A percentile compares a stretch with the other conserved stretches of the same genome.
phyloP scores from a whole-genome alignment of 2,329 filamentous ascomycete species.

The Pseudogymnoascus sp. region DNA sequence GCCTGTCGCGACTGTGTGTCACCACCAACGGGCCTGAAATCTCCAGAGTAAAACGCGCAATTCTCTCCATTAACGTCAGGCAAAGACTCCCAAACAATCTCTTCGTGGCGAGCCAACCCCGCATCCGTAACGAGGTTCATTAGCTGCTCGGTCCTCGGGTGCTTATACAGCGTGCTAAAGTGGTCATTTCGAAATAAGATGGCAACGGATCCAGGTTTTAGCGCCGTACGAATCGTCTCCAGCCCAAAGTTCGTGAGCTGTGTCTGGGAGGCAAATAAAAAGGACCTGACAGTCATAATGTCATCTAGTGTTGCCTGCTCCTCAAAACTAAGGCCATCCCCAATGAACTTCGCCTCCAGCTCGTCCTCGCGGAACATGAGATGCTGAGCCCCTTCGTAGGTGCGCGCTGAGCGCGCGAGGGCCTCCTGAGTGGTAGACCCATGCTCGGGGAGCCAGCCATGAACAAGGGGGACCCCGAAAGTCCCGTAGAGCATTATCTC shows the following conservation, averaged over 20 bases:
- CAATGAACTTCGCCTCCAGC: conserved; percentile 68
- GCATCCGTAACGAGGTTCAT: conserved; percentile 87
- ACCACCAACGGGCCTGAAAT: conserved; percentile 78
- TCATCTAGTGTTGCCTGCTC: conserved; percentile 80
- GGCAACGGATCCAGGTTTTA: conserved; percentile 71
- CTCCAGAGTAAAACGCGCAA: conserved; percentile 79
- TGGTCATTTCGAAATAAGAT: conserved; percentile 97
- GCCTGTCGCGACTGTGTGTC: conserved; percentile 14
- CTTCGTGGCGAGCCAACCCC: conserved; percentile 78
- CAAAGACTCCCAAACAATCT: conserved; percentile 93
- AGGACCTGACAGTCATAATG: conserved; percentile 74
- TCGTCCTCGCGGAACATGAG: conserved; percentile 85
- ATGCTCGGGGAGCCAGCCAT: conserved; percentile 79
- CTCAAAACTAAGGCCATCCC: conserved; percentile 53
- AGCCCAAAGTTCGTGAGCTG: conserved; percentile 81
- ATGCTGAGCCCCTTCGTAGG: conserved; percentile 88
- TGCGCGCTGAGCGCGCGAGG: conserved; percentile 65
- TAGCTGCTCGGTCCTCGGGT: conserved; percentile 67
- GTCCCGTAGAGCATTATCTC: conserved; percentile 90
- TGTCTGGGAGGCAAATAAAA: conserved; percentile 71
- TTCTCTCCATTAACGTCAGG: conserved; percentile 78
- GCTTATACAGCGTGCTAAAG: conserved; percentile 88
- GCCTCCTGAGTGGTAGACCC: conserved; percentile 61
- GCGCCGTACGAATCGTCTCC: conserved; percentile 59
- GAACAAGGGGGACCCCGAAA: conserved; percentile 80